These are phyloP conservation scores for Trypanosomatidae sp. DNA, from an alignment of 208 protist genomes.

Conservation along the genomic window DNA sequence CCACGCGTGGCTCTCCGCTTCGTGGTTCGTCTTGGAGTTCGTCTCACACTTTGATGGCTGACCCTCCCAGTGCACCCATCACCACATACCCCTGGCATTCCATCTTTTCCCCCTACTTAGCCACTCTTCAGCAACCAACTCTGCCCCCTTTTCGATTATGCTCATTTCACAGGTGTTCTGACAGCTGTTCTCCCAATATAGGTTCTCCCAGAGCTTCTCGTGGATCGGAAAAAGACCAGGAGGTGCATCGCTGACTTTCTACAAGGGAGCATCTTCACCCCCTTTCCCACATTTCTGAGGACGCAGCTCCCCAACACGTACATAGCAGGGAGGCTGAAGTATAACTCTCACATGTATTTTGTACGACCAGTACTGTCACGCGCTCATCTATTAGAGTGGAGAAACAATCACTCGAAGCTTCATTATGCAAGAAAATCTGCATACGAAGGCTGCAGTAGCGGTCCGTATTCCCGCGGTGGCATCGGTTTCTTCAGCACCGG, in stretches of 20 bases:
- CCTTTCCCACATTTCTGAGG: neutral
- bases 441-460: neutral
- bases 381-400: neutral
- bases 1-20: neutral
- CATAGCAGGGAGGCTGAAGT: neutral
- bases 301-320: neutral
- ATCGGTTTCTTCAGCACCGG: neutral
- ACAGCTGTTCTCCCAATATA: neutral
- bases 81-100: neutral
- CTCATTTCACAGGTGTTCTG: neutral
- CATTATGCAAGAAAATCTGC: neutral
- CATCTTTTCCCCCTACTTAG: neutral
- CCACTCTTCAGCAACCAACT: neutral
- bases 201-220: neutral
- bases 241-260: neutral
- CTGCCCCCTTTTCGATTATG: neutral
- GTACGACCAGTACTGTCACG: neutral
- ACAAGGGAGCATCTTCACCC: neutral
- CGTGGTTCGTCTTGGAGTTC: neutral
- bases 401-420: neutral
- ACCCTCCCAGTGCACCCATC: neutral
- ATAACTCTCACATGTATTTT: neutral
- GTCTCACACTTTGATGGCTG: neutral
- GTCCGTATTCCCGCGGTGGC: slow-evolving; percentile 1
- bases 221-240: neutral